phyloP scores from a whole-genome alignment of 164 flowering plant species.

The Echeveria elegans region DNA sequence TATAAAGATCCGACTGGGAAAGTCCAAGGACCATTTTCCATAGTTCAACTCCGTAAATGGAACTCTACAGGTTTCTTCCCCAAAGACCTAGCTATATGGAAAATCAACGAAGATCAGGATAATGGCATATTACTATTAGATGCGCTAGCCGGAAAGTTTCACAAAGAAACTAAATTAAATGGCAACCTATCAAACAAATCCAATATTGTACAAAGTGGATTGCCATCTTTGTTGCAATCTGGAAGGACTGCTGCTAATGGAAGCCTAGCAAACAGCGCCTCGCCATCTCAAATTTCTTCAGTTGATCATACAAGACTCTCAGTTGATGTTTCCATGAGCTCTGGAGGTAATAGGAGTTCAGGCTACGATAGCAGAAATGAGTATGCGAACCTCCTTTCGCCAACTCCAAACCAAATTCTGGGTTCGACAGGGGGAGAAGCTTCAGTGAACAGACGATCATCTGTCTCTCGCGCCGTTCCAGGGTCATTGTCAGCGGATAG shows the following conservation, averaged over 20 bases:
- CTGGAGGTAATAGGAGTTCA: slow-evolving; percentile 24
- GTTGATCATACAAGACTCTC: slow-evolving; percentile 16
- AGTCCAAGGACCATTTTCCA: slow-evolving; percentile 93
- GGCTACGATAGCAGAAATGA: slow-evolving; percentile 17
- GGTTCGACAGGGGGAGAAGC: slow-evolving; percentile 19
- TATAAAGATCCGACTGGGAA: slow-evolving; percentile 82
- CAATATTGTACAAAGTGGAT: slow-evolving; percentile 20
- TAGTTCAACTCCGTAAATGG: slow-evolving; percentile 92
- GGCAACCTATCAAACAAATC: slow-evolving; percentile 19
- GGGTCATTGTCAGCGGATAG: slow-evolving; percentile 12
- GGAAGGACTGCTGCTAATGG: slow-evolving; percentile 21
- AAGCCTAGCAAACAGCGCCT: slow-evolving; percentile 9
- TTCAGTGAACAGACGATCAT: slow-evolving; percentile 24
- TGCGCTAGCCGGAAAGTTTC: slow-evolving; percentile 53
- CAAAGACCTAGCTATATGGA: slow-evolving; percentile 67
- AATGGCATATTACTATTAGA: slow-evolving; percentile 60
- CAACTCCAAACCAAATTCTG: slow-evolving; percentile 37
- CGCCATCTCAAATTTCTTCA: slow-evolving; percentile 1
- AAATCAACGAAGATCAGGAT: slow-evolving; percentile 36
- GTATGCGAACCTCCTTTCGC: slow-evolving; percentile 46
- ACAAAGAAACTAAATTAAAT: slow-evolving; percentile 22
- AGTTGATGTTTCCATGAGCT: slow-evolving; percentile 23
- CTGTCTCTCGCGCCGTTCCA: slow-evolving; percentile 13
- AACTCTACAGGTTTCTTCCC: slow-evolving; percentile 80
- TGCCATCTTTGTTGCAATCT: slow-evolving; percentile 17